Evolutionary conservation across 352 stramenopile genomes (phyloP).

Genomic region (Phytopythium aichiense): DNA sequence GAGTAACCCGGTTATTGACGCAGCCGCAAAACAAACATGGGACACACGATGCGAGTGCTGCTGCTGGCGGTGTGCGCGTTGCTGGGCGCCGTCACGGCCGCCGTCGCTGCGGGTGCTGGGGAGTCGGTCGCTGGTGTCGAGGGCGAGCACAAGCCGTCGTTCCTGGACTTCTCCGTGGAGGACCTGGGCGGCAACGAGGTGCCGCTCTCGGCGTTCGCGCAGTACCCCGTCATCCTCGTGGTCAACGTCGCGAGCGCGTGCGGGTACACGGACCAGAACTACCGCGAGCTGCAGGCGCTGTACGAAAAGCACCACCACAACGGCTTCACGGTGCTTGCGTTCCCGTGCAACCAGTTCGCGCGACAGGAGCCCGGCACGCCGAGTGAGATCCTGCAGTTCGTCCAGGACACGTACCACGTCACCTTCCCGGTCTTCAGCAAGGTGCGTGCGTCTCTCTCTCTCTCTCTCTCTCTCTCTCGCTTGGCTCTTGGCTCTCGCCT

Average conservation of each 20-base stretch:
- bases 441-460: conserved; percentile 16
- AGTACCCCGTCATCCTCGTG: conserved; percentile 64
- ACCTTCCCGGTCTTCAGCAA: conserved; percentile 88
- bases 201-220: conserved; percentile 41
- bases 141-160: conserved; percentile 19
- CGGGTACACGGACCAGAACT: conserved; percentile 82
- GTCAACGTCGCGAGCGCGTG: conserved; percentile 82
- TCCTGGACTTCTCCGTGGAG: conserved; percentile 56
- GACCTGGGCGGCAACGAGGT: conserved; percentile 42
- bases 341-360: conserved; percentile 97
- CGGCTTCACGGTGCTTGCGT: conserved; percentile 88
- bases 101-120: too few species aligned
- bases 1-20: too few species aligned
- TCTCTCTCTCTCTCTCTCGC: too few species aligned
- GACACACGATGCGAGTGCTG: neutral
- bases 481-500: too few species aligned
- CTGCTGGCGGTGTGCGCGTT: neutral
- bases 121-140: neutral
- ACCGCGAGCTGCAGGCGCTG: conserved; percentile 59
- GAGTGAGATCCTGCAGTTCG: conserved; percentile 75
- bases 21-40: too few species aligned
- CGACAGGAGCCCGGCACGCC: conserved; percentile 79
- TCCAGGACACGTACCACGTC: conserved; percentile 63
- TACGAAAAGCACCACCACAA: conserved; percentile 71
- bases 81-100: neutral